Conservation (phyloP, 2,329 filamentous ascomycete genomes). For the Fusarium sp. region DNA sequence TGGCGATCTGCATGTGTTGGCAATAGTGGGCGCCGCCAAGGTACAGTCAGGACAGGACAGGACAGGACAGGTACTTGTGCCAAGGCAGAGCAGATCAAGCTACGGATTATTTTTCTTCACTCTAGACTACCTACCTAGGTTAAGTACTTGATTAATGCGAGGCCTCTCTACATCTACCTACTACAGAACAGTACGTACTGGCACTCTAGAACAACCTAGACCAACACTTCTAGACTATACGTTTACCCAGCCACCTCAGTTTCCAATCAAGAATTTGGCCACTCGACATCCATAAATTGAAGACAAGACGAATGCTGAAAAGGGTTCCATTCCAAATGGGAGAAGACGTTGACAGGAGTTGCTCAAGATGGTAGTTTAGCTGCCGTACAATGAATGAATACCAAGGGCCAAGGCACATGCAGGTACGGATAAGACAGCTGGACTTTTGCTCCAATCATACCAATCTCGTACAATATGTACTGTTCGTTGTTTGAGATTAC, state of each 20-base stretch:
- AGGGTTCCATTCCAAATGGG: neutral
- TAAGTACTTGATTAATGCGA: neutral
- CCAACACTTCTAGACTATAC: neutral
- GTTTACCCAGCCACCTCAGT: neutral
- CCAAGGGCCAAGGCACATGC: neutral
- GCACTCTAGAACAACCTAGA: neutral
- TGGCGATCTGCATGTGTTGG: slow-evolving; percentile 32
- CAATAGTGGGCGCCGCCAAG: slow-evolving; percentile 40
- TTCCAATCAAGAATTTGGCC: neutral
- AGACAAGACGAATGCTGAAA: neutral
- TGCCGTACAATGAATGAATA: neutral
- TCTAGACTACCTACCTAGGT: neutral
- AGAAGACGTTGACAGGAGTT: neutral
- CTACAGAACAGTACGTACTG: neutral
- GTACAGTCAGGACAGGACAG: neutral
- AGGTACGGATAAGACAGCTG: neutral
- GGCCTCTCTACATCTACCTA: slow-evolving; percentile 3
- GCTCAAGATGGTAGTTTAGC: neutral
- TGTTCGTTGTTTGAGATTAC: neutral
- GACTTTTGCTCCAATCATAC: neutral
- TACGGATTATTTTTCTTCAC: neutral
- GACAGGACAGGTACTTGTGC: neutral
- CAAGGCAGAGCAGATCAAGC: neutral
- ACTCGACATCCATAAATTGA: neutral
- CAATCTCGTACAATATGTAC: neutral